phyloP scores from a whole-genome alignment of 2,329 filamentous ascomycete genomes.

The Dothidotthia symphoricarpi region DNA sequence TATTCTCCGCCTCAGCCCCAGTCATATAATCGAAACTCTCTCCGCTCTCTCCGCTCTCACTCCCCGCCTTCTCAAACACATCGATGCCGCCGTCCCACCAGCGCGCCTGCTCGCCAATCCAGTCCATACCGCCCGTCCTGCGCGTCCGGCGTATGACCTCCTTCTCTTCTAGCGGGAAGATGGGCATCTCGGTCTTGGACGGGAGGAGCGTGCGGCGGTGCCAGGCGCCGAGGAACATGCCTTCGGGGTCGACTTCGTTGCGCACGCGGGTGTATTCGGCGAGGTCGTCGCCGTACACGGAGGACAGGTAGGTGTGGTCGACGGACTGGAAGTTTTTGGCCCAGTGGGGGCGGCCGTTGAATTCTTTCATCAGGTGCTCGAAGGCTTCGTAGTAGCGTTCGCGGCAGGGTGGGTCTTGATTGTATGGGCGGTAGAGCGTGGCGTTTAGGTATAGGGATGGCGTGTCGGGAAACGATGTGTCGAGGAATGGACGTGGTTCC shows the following conservation, averaged over 20 bases:
- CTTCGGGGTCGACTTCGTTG: slow-evolving; percentile 70
- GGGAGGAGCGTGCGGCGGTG: slow-evolving; percentile 60
- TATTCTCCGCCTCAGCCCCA: slow-evolving; percentile 45
- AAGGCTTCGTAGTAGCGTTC: slow-evolving; percentile 84
- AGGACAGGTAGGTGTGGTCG: slow-evolving; percentile 59
- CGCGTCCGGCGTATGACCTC: slow-evolving; percentile 39
- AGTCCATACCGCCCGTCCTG: slow-evolving; percentile 37
- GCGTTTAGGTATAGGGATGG: slow-evolving; percentile 88
- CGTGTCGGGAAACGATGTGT: slow-evolving; percentile 65
- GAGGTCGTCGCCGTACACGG: slow-evolving; percentile 68
- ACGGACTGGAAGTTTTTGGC: slow-evolving; percentile 79
- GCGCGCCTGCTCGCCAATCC: slow-evolving; percentile 41
- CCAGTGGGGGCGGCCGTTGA: slow-evolving; percentile 83
- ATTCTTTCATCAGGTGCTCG: slow-evolving; percentile 83
- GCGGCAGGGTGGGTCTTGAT: slow-evolving; percentile 71
- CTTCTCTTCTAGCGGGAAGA: slow-evolving; percentile 44
- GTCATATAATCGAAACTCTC: slow-evolving; percentile 49
- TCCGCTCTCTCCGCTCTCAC: slow-evolving; percentile 24
- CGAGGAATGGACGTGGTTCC: slow-evolving; percentile 63
- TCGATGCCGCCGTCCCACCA: slow-evolving; percentile 38
- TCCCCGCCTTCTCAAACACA: slow-evolving; percentile 30
- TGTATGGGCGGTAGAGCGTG: slow-evolving; percentile 81
- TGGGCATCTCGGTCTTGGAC: slow-evolving; percentile 25
- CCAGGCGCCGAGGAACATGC: slow-evolving; percentile 90
- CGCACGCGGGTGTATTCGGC: slow-evolving; percentile 66